A percentile compares a stretch with the other conserved stretches of the same genome.
Conservation (phyloP, 2,329 filamentous ascomycete species). For the Ophiocordyceps unilateralis region DNA sequence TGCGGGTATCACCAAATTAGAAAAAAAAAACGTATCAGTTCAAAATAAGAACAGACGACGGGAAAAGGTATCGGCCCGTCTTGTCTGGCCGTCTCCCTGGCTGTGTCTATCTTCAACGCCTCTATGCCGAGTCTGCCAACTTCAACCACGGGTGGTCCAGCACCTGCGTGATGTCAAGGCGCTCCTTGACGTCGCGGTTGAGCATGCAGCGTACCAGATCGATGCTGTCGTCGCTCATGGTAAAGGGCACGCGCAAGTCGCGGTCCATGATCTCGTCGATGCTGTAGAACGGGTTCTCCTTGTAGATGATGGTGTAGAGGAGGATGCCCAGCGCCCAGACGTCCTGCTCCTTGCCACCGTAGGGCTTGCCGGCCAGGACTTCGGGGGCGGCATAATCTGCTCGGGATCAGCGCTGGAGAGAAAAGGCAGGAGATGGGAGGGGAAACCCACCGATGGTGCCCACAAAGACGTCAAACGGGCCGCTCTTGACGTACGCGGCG, state of each 20-base stretch:
- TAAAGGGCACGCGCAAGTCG: slow-evolving; percentile 77
- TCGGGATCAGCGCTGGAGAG: neutral
- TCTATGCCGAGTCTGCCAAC: slow-evolving; percentile 3
- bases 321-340: slow-evolving; percentile 96
- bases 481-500: slow-evolving; percentile 94
- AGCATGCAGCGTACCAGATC: slow-evolving; percentile 86
- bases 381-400: slow-evolving; percentile 96
- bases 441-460: slow-evolving; percentile 73
- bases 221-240: slow-evolving; percentile 81
- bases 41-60: neutral
- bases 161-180: slow-evolving; percentile 77
- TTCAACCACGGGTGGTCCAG: slow-evolving; percentile 72
- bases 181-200: slow-evolving; percentile 66
- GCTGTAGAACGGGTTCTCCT: slow-evolving; percentile 97
- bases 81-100: neutral
- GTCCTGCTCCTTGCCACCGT: slow-evolving; percentile 91
- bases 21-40: neutral
- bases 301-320: slow-evolving; percentile 97
- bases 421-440: neutral
- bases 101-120: neutral
- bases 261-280: slow-evolving; percentile 99
- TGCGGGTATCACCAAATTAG: neutral
- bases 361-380: slow-evolving; percentile 80
- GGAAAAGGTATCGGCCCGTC: neutral
- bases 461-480: slow-evolving; percentile 96